Base-by-base conservation (phyloP, 108 stramenopile genomes). In the Aureococcus anophagefferens region DNA sequence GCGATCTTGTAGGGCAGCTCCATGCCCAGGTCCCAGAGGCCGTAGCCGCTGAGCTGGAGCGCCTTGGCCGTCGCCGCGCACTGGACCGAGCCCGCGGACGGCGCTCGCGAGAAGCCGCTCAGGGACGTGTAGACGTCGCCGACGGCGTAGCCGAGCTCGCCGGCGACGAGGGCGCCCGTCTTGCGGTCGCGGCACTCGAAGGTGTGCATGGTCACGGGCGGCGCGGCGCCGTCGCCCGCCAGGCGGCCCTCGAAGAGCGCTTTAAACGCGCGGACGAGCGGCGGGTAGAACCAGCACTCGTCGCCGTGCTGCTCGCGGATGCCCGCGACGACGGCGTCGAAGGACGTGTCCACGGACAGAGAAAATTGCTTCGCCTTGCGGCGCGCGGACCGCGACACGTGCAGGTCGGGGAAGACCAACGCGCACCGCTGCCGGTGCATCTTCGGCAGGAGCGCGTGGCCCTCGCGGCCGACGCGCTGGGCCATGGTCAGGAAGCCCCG, bases 401-500 rank as follows among this genome's bases (percentile, higher is more conserved):
- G 90, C 67, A 91, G 69, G 18, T 74, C 70, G n/a, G 4, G 73
- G 74, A 82, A 69, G 32, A 74, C 71, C 64, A 93, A 79, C 5
- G 88, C 86, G 71, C 87, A 91, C 46, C 92, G 82, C 35, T 87
- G 67, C 30, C 79, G 46, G 76, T 93, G 92, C 70, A 93, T 70
- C 65, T 93, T 93, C 46, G 92, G 92, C 51, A 91, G 64, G 44
- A 93, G 31, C 9, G 62, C 40, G 64, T 46, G 40, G 21, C 35
- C 66, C 15, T 84, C 68, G 33, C 72, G 36, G 30, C 64, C 59
- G 16, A 81, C 85, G 28, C 16, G 21, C 63, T 28, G 63, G 34
- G 89, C 93, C 46, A 93, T 91, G 28, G 93, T 90, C 35, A 93
- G 81, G 72, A 91, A 93, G 13, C 93, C 93, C 72, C 89, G 86